These are phyloP conservation scores for Pseudisothecium myosuroides DNA, from an alignment of 225 moss, liverwort and hornwort genomes.

Conservation along the genomic window DNA sequence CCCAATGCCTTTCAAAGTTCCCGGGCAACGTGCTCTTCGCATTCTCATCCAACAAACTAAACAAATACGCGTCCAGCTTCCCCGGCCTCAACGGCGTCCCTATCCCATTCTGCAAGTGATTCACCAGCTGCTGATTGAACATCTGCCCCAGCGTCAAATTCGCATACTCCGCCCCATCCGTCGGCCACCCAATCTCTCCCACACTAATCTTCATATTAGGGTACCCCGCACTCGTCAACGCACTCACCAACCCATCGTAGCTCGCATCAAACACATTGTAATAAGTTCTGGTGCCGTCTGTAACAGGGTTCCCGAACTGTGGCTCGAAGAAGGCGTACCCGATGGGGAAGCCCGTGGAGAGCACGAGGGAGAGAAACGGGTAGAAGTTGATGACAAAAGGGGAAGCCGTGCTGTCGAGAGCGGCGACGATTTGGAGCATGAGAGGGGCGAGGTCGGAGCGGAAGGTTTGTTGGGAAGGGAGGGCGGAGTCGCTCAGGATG, in stretches of 20 bases:
- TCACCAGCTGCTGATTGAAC: constrained; percentile 66
- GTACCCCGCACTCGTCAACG: constrained; percentile 41
- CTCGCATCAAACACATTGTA: constrained; percentile 83
- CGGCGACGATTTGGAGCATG: constrained; percentile 38
- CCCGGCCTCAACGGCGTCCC: constrained; percentile 77
- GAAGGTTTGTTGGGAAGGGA: constrained; percentile 48
- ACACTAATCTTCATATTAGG: constrained; percentile 60
- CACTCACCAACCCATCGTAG: constrained; percentile 65
- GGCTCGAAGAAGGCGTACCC: constrained; percentile 65
- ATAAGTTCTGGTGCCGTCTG: constrained; percentile 22
- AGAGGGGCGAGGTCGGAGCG: constrained; percentile 46
- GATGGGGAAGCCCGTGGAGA: constrained; percentile 45
- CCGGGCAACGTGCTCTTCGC: constrained; percentile 76
- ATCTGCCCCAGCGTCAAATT: constrained; percentile 30
- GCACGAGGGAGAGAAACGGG: constrained; percentile 71
- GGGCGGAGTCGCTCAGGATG: constrained; percentile 10
- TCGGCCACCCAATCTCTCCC: constrained; percentile 97
- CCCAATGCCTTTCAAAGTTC: constrained; percentile 89
- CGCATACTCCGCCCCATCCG: constrained; percentile 62
- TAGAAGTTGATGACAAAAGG: constrained; percentile 83
- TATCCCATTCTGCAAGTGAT: constrained; percentile 37
- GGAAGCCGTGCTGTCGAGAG: constrained; percentile 41
- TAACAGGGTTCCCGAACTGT: not conserved
- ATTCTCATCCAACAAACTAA: constrained; percentile 89
- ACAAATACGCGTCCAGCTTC: constrained; percentile 72